Evolutionary conservation across 2,329 filamentous ascomycete species (phyloP).

Genomic region (Fusarium chuoi): DNA sequence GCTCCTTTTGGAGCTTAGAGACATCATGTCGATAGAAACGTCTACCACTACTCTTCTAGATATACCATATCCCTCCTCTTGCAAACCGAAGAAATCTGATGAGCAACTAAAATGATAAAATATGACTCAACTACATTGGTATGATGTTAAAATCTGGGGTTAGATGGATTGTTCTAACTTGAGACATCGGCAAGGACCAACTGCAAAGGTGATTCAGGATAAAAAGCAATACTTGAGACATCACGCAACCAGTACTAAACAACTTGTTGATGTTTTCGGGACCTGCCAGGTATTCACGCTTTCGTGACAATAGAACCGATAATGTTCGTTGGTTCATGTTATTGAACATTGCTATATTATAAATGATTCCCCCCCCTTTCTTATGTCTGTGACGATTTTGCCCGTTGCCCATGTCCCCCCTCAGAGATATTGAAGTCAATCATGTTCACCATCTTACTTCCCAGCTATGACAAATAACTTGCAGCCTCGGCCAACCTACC

Average conservation of each 20-base stretch:
- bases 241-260: constrained; percentile 3
- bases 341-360: background rate
- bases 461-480: background rate
- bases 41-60: background rate
- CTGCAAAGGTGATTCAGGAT: background rate
- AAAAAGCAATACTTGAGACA: constrained; percentile 16
- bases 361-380: background rate
- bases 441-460: background rate
- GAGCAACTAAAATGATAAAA: background rate
- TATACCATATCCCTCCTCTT: background rate
- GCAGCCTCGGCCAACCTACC: background rate
- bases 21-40: background rate
- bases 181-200: constrained; percentile 6
- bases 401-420: background rate
- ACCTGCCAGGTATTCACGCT: constrained; percentile 1
- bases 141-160: background rate
- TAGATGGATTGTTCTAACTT: background rate
- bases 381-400: background rate
- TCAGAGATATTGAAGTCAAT: background rate
- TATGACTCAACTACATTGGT: background rate
- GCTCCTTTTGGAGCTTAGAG: background rate
- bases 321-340: background rate
- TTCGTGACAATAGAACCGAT: background rate
- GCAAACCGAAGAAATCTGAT: background rate
- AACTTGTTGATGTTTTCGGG: background rate